Percentiles rank a stretch among this genome's conserved stretches.
Evolutionary conservation across 495 filamentous ascomycete genomes (phyloP).

Genomic region (Lepidopterella palustris): DNA sequence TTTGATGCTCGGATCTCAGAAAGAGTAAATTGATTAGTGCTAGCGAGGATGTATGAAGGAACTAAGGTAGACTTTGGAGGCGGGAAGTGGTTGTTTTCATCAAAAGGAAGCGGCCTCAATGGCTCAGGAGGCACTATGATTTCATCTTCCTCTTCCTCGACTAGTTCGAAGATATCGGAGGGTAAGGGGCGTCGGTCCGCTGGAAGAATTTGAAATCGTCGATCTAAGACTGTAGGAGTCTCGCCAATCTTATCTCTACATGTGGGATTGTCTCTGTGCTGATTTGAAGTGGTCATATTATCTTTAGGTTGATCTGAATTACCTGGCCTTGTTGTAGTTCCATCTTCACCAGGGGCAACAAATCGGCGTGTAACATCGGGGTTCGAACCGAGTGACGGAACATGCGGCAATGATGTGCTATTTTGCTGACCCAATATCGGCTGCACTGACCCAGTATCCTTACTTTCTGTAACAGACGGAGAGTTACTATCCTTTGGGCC

Average conservation of each 20-base stretch:
- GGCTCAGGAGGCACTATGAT: constrained; percentile 1
- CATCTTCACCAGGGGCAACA: too few species aligned
- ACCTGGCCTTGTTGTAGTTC: too few species aligned
- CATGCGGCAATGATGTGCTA: too few species aligned
- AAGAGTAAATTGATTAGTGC: constrained; percentile 1
- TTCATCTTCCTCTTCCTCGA: background rate
- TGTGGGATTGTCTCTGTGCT: too few species aligned
- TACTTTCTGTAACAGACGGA: too few species aligned
- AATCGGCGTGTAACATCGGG: too few species aligned
- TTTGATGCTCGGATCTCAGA: constrained; percentile 2
- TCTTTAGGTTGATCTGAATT: too few species aligned
- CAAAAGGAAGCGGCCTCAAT: background rate
- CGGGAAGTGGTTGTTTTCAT: background rate
- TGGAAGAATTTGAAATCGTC: background rate
- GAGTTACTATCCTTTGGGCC: too few species aligned
- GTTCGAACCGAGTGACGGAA: too few species aligned
- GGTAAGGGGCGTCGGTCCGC: background rate
- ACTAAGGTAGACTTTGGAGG: constrained; percentile 10
- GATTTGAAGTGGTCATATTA: background rate
- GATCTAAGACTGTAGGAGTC: background rate
- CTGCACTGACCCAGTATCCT: too few species aligned
- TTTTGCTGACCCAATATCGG: too few species aligned
- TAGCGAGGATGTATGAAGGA: constrained; percentile 11
- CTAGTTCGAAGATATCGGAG: background rate
- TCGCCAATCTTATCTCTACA: background rate